Base-by-base conservation (phyloP, 495 filamentous ascomycete genomes). In the Talaromyces thailandensis region DNA sequence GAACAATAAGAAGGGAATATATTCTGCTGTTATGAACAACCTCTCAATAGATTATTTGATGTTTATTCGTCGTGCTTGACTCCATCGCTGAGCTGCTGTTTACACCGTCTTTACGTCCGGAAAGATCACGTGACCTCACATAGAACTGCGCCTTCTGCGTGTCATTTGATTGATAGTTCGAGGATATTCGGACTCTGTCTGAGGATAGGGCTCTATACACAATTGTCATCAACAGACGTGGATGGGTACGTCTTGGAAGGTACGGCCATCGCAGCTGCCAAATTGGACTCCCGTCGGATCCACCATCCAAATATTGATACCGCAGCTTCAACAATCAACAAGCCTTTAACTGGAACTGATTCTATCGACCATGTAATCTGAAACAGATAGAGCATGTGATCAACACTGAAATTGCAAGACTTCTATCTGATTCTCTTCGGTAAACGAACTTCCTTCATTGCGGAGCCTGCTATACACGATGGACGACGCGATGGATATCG, bases 401-500 rank as follows among this genome's bases (percentile, higher is more conserved):
- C 21, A 18, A 48, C n/a, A 1, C 43, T 48, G 5, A 18, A 23
- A 16, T 14, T 48, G 6, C 9, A 23, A 18, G 43, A n/a, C n/a
- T 3, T 8, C 18, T 48, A 18, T 21, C 35, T 14, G 35, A 4
- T 12, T 16, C 12, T 40, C 35, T 14, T 4, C 14, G 35, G 31
- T 12, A 55, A 29, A 55, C 28, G 0, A 9, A 23, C 1, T 26
- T 55, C 52, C 4, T 9, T 26, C 52, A 24, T 31, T 16, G 24
- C 35, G 35, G 35, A 40, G 35, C 21, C 40, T 45, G 40, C 43
- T 48, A 7, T 45, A 28, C 23, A 68, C 51, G 55, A 84, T 81
- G 80, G 71, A 73, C 32, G 67, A 76, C 56, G 58, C 64, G 37
- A 84, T 84, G 80, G 76, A 82, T 21, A 51, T 80, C 28, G 75